Conservation (phyloP, 148 eudicot species). For the Silene uniflora region DNA sequence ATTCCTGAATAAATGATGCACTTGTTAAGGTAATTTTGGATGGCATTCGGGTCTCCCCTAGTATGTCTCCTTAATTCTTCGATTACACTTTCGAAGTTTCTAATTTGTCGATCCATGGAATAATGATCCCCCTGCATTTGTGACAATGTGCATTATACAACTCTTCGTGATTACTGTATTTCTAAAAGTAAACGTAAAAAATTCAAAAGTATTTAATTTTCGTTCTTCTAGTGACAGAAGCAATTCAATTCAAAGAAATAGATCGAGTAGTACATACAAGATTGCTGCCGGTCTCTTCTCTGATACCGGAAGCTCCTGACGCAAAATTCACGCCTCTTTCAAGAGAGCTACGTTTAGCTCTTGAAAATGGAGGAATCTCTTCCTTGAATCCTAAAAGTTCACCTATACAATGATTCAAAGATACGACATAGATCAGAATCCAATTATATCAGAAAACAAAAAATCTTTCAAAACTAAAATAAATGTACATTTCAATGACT, state of each 20-base stretch:
- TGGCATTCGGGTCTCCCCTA: constrained; percentile 42
- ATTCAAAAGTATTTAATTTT: too few species aligned
- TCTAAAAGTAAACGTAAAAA: too few species aligned
- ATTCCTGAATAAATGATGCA: constrained; percentile 66
- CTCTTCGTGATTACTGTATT: too few species aligned
- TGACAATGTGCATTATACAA: neutral
- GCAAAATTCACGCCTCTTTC: constrained; percentile 67
- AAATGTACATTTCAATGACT: too few species aligned
- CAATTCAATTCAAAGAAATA: too few species aligned
- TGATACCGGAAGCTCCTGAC: constrained; percentile 85
- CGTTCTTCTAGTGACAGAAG: too few species aligned
- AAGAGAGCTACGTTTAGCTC: constrained; percentile 34
- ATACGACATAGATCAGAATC: too few species aligned
- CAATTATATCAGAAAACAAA: neutral
- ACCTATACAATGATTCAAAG: constrained; percentile 30
- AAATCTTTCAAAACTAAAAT: neutral
- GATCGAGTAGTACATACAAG: constrained; percentile 37
- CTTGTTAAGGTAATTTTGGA: constrained; percentile 46
- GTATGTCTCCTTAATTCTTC: constrained; percentile 43
- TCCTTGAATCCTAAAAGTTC: constrained; percentile 67
- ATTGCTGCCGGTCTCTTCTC: constrained; percentile 81
- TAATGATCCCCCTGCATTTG: constrained; percentile 57
- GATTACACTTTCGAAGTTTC: constrained; percentile 53
- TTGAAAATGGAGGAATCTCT: constrained; percentile 62
- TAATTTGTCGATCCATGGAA: constrained; percentile 69